Evolutionary conservation across 306 rosid species (phyloP).

Genomic region (Dryas alaskensis): DNA sequence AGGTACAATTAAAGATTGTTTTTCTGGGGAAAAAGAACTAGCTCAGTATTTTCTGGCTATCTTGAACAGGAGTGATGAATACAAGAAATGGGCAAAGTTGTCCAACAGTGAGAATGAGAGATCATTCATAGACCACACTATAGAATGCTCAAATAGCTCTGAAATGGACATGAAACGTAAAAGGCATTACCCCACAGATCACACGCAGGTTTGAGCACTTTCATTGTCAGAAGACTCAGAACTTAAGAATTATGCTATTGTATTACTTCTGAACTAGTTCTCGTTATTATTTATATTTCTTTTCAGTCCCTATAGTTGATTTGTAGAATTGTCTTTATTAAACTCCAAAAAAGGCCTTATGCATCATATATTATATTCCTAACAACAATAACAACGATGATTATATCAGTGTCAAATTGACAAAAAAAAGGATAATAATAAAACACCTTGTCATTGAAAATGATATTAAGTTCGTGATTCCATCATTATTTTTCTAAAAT

Average conservation of each 20-base stretch:
- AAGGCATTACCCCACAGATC: constrained; percentile 57
- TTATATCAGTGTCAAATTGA: too few relatives aligned
- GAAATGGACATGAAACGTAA: constrained; percentile 33
- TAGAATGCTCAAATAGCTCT: constrained; percentile 24
- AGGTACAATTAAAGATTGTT: constrained; percentile 62
- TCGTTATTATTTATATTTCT: constrained; percentile 2
- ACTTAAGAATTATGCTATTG: not conserved
- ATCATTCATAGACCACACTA: not conserved
- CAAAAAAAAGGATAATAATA: too few relatives aligned
- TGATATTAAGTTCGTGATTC: not conserved
- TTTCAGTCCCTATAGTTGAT: not conserved
- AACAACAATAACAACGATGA: not conserved
- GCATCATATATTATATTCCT: not conserved
- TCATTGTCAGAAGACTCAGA: not conserved
- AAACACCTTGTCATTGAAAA: not conserved
- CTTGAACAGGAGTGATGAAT: constrained; percentile 44
- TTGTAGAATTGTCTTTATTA: too few relatives aligned
- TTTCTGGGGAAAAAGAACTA: constrained; percentile 45
- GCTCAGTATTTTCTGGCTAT: constrained; percentile 47
- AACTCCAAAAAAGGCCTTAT: not conserved
- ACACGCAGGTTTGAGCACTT: constrained; percentile 63
- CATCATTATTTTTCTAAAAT: not conserved
- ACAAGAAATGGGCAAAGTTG: constrained; percentile 46
- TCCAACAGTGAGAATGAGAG: constrained; percentile 15
- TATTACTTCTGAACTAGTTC: not conserved